A percentile compares a stretch with the other conserved stretches of the same genome.
phyloP scores from a whole-genome alignment of 192 early-diverging fungal genomes.

The Backusella circina region DNA sequence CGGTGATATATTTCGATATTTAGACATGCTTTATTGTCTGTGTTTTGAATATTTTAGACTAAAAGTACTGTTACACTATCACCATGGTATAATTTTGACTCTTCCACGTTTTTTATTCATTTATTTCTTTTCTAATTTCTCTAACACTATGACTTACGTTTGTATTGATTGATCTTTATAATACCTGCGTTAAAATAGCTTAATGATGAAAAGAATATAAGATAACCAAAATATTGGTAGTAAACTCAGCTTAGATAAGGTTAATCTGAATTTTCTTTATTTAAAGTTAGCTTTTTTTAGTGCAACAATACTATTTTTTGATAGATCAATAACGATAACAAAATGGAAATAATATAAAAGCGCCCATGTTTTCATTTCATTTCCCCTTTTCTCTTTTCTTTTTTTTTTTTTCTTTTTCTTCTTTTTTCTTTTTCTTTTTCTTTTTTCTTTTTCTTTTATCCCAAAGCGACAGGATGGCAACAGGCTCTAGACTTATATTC shows the following conservation, averaged over 20 bases:
- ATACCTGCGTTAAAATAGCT: neutral
- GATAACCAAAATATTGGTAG: neutral
- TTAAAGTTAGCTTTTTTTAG: neutral
- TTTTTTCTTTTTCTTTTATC: neutral
- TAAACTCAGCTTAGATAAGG: neutral
- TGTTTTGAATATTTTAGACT: neutral
- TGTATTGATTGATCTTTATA: neutral
- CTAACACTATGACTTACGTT: neutral
- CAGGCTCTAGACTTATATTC: neutral
- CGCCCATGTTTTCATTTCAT: neutral
- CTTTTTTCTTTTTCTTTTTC: neutral
- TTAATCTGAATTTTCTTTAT: neutral
- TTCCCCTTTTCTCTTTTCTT: neutral
- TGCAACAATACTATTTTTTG: neutral
- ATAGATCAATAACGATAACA: neutral
- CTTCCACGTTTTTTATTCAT: neutral
- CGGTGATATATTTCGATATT: neutral
- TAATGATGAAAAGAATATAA: neutral
- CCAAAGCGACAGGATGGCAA: neutral
- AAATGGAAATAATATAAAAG: neutral
- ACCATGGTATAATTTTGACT: neutral
- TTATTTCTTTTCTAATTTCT: neutral
- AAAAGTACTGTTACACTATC: neutral
- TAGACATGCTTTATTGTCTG: neutral
- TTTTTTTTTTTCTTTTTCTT: neutral